Base-by-base conservation (phyloP, 2,329 filamentous ascomycete species). In the Elsinoe australis region DNA sequence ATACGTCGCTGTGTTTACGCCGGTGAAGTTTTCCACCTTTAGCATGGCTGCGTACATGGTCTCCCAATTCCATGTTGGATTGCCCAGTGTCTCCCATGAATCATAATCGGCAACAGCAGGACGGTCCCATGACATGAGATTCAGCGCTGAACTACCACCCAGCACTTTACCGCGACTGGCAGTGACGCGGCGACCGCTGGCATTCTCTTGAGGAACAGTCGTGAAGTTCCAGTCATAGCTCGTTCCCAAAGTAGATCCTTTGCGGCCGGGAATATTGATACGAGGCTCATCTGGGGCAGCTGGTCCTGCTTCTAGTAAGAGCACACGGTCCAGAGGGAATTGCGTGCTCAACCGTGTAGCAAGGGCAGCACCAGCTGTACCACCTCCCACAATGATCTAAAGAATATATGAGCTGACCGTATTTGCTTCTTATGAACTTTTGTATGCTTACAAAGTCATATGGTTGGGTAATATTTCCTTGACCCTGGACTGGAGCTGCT, bases 51-150 rank as follows among this genome's bases (percentile, higher is more conserved):
- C 70, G 3, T 67, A 55, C 12, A 73, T 59, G 4, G 64, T 64
- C 2, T 69, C 56, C 50, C 69, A 74, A 50, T 64, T 66, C 64
- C 73, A 78, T 6, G 56, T 56, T 0, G 33, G 22, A 36, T 60
- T 60, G 10, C 60, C 60, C 3, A 62, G 33, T 10, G 55, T 52
- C 4, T 55, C 61, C 66, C 65, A 70, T 5, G 57, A 59, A 53
- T 69, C 58, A 31, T 60, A 55, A 47, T 56, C 57, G 7, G 50
- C 51, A 42, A 49, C 58, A 34, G 55, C 53, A 17, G 49, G 57
- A 34, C 58, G 53, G 32, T 57, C 53, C 9, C 56, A 36, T 19
- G 60, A 62, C 18, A 50, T 26, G 14, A 41, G 49, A 49, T 70
- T 70, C 33, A 70, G 63, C 1, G 61, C 61, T 7, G 59, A 64